Evolutionary conservation across 2,329 filamentous ascomycete genomes (phyloP).

Genomic region (Penicillium sclerotigenum): DNA sequence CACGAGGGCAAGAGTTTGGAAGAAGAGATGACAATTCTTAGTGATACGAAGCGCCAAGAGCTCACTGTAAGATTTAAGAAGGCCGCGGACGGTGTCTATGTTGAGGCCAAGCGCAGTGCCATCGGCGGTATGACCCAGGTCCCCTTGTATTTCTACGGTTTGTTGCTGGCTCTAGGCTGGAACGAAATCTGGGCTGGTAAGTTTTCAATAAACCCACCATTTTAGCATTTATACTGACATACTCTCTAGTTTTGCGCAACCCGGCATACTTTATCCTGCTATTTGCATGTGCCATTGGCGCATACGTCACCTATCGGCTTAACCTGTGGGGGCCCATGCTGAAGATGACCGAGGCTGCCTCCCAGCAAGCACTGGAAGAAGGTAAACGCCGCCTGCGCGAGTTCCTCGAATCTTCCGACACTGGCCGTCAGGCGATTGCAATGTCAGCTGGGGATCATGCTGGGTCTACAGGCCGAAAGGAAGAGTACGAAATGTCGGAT

Average conservation of each 20-base stretch:
- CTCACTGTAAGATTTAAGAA: slow-evolving; percentile 96
- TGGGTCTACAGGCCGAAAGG: slow-evolving; percentile 34
- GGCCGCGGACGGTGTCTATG: slow-evolving; percentile 94
- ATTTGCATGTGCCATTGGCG: slow-evolving; percentile 69
- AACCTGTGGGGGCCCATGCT: slow-evolving; percentile 95
- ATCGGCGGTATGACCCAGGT: slow-evolving; percentile 94
- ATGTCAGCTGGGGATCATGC: slow-evolving; percentile 56
- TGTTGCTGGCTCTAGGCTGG: slow-evolving; percentile 92
- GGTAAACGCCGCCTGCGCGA: slow-evolving; percentile 88
- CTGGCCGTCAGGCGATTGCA: slow-evolving; percentile 75
- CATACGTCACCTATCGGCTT: slow-evolving; percentile 87
- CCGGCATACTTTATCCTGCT: slow-evolving; percentile 89
- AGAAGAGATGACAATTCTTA: slow-evolving; percentile 93
- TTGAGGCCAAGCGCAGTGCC: slow-evolving; percentile 94
- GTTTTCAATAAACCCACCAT: slow-evolving; percentile 34
- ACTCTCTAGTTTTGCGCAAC: slow-evolving; percentile 76
- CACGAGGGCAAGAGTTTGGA: slow-evolving; percentile 92
- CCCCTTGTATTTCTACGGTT: slow-evolving; percentile 87
- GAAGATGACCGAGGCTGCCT: slow-evolving; percentile 89
- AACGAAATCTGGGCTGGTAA: slow-evolving; percentile 94
- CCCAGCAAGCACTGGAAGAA: slow-evolving; percentile 80
- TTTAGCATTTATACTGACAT: slow-evolving; percentile 2
- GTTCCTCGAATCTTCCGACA: slow-evolving; percentile 84
- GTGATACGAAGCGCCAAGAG: slow-evolving; percentile 85
- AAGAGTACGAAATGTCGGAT: slow-evolving; percentile 59